Evolutionary conservation across 192 early-diverging fungal genomes (phyloP).

Genomic region (Blastocladiella britannica): DNA sequence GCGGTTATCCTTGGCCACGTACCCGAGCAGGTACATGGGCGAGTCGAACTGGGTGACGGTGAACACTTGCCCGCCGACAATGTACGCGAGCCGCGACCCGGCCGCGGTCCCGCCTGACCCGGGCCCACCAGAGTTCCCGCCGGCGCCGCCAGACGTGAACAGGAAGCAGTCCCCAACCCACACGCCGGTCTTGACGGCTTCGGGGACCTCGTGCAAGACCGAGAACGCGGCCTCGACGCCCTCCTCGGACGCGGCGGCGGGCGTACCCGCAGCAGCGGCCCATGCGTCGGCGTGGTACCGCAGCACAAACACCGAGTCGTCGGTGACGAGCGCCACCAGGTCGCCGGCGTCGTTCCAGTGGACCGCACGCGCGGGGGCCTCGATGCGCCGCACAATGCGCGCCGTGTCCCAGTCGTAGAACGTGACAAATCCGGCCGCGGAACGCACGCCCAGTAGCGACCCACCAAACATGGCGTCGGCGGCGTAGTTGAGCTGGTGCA

Average conservation of each 20-base stretch:
- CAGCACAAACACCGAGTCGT: constrained; percentile 87
- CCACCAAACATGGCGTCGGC: constrained; percentile 94
- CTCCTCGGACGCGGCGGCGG: constrained; percentile 58
- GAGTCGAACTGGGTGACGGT: constrained; percentile 92
- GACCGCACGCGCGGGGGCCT: constrained; percentile 37
- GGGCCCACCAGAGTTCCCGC: too few relatives aligned
- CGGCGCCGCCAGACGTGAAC: constrained; percentile 87
- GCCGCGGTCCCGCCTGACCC: too few relatives aligned
- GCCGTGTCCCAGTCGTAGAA: constrained; percentile 98
- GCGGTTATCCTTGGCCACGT: constrained; percentile 80
- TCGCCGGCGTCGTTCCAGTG: constrained; percentile 93
- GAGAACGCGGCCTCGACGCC: constrained; percentile 93
- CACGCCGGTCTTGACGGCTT: constrained; percentile 73
- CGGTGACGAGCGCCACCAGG: constrained; percentile 73
- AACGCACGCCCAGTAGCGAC: constrained; percentile 64
- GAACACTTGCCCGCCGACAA: constrained; percentile 82
- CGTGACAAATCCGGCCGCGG: constrained; percentile 60
- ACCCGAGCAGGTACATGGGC: constrained; percentile 80
- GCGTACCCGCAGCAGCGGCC: constrained; percentile 41
- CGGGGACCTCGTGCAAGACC: constrained; percentile 77
- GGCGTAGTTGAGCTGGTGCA: constrained; percentile 47
- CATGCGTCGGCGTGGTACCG: constrained; percentile 79
- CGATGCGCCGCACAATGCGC: constrained; percentile 71
- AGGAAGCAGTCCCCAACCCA: constrained; percentile 99
- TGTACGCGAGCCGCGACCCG: constrained; percentile 79